Evolutionary conservation across 805 yeast genomes (phyloP), one percentile per base, ranked within the genome.

Genomic region (Candida gorgasii): DNA sequence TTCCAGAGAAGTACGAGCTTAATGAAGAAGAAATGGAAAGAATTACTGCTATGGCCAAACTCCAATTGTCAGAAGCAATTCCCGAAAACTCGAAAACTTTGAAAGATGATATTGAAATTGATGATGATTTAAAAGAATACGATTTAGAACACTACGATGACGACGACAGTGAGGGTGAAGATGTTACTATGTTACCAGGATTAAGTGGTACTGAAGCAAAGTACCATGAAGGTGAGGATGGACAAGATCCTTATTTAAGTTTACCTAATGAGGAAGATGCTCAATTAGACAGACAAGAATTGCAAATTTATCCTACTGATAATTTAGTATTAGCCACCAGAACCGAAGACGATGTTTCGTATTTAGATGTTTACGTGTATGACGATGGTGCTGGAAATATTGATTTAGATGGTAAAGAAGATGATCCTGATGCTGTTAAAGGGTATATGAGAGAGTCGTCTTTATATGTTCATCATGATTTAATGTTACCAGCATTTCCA

Each of bases 401-500:
- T 39, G 82, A 82, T 17, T 73, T 80, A 4, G 73, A 76, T 20
- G 89, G 84, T 46, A 84, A 77, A 47, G 82, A 72, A 34, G 92
- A 84, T 54, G 90, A 85, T 55, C 80, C 80, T n/a, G 88, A 84
- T 60, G 87, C 81, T 12, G 86, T 86, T 38, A 78, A 73, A 50
- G 95, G 92, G 9, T 61, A 80, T 55, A 76, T 77, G 29, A 78
- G 95, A 68, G 93, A 80, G 37, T 77, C 84, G 42, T 79, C 83
- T 28, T 68, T 93, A 49, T 93, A 93, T 58, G 93, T 92, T 39
- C 99, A 93, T 61, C 99, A 93, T 64, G 99, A 93, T 62, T 67
- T 92, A 53, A 89, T 93, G 97, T 75, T 93, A 47, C 99, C 99
- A 1, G 86, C 97, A 2, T 92, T 93, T 76, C 99, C 99, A 31